Evolutionary conservation across 768 basidiomycete species (phyloP).

Genomic region (Tulasnella sp.): DNA sequence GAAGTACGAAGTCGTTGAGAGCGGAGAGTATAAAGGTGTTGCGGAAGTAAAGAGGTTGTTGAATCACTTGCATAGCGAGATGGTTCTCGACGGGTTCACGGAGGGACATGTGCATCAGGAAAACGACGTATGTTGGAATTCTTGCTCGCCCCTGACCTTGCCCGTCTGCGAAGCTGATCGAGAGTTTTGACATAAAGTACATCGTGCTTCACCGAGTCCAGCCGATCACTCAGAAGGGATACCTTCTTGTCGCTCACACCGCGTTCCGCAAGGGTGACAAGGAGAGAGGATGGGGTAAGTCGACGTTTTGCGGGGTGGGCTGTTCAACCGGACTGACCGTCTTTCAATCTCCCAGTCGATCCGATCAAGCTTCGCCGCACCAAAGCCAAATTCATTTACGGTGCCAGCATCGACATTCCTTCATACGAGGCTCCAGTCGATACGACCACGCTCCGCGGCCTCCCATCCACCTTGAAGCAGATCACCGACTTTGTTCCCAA

Average conservation of each 20-base stretch:
- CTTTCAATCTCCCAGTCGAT: conserved; percentile 53
- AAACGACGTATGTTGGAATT: conserved; percentile 69
- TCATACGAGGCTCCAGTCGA: conserved; percentile 62
- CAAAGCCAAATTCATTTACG: conserved; percentile 77
- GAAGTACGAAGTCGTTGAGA: conserved; percentile 68
- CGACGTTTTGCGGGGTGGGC: conserved; percentile 20
- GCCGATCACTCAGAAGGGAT: conserved; percentile 87
- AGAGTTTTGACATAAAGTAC: conserved; percentile 59
- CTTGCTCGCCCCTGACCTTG: neutral
- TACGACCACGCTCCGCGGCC: conserved; percentile 62
- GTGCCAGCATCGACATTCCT: conserved; percentile 69
- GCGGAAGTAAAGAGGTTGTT: conserved; percentile 62
- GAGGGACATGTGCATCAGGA: conserved; percentile 98
- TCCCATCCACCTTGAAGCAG: conserved; percentile 69
- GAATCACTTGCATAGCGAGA: conserved; percentile 88
- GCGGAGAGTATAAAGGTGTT: conserved; percentile 48
- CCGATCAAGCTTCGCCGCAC: conserved; percentile 84
- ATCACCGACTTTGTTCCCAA: conserved; percentile 62
- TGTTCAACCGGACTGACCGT: neutral
- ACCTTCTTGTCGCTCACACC: conserved; percentile 88
- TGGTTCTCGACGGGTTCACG: conserved; percentile 81
- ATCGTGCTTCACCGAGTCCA: conserved; percentile 92
- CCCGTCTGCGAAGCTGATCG: neutral
- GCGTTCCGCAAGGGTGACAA: conserved; percentile 85
- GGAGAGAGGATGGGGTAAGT: conserved; percentile 78